Conservation (phyloP, 495 filamentous ascomycete genomes). For the Neurospora sp. region DNA sequence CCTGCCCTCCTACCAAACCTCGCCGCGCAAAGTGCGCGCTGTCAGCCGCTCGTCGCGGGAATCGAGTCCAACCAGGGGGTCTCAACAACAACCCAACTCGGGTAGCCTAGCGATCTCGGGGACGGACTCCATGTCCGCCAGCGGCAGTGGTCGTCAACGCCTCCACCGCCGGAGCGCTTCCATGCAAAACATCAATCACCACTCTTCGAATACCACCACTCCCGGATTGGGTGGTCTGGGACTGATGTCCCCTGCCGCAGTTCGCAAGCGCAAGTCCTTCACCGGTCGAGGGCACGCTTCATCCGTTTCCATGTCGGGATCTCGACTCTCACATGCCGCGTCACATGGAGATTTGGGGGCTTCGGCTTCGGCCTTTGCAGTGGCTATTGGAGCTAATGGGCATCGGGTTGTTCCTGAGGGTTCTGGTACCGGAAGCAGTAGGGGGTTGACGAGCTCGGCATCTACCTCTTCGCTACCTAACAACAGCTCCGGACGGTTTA, state of each 20-base stretch:
- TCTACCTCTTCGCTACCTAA: background rate
- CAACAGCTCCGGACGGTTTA: background rate
- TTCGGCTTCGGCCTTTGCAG: background rate
- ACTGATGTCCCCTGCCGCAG: conserved; percentile 3
- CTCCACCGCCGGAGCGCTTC: conserved; percentile 17
- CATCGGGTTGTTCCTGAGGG: background rate
- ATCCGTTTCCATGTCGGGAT: background rate
- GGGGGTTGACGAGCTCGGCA: background rate
- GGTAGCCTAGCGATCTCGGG: background rate
- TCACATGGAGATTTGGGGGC: background rate
- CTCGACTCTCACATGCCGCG: background rate
- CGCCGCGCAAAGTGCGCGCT: conserved; percentile 28
- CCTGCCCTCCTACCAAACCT: conserved; percentile 22
- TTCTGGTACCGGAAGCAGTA: background rate
- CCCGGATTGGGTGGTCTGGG: background rate
- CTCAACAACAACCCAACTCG: background rate
- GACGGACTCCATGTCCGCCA: conserved; percentile 3
- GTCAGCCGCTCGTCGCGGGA: conserved; percentile 8
- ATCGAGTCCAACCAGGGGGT: background rate
- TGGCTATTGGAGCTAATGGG: background rate
- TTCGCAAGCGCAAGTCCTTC: conserved; percentile 20
- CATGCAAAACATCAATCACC: conserved; percentile 12
- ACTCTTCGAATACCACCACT: conserved; percentile 10
- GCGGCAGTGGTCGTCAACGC: conserved; percentile 14
- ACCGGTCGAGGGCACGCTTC: conserved; percentile 5